phyloP scores from a whole-genome alignment of 2,329 filamentous ascomycete species.

The Aspergillus melleus region DNA sequence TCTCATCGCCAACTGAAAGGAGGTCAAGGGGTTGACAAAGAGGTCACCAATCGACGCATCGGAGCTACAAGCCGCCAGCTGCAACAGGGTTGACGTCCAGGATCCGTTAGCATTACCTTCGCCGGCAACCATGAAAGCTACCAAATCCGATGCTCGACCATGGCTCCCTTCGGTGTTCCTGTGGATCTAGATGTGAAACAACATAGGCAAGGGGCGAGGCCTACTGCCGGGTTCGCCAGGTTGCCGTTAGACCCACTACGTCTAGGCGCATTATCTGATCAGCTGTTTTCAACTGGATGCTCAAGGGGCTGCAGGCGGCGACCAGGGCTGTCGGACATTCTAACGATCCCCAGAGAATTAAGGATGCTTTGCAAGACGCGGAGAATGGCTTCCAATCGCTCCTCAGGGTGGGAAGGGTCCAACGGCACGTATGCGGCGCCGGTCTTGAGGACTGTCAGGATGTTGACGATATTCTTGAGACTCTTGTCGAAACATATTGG shows the following conservation, averaged over 20 bases:
- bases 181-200: slow-evolving; percentile 3
- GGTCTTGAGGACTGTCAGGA: neutral
- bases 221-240: neutral
- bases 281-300: too few species aligned
- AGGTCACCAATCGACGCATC: too few species aligned
- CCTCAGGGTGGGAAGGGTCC: neutral
- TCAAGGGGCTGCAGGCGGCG: too few species aligned
- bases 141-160: slow-evolving; percentile 3
- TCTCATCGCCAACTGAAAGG: neutral
- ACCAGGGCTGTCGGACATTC: too few species aligned
- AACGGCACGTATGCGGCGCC: neutral
- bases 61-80: too few species aligned
- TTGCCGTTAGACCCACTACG: too few species aligned
- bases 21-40: neutral
- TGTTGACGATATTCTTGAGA: neutral
- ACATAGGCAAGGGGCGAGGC: slow-evolving; percentile 1
- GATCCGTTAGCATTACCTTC: neutral
- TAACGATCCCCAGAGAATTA: too few species aligned
- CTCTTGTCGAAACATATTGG: neutral
- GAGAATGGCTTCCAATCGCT: neutral
- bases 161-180: slow-evolving; percentile 2
- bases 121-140: neutral
- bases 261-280: too few species aligned
- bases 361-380: too few species aligned
- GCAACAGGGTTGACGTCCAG: too few species aligned